Evolutionary conservation across 176 grass and related monocot species (phyloP).

Genomic region (Aegilops sharonensis): DNA sequence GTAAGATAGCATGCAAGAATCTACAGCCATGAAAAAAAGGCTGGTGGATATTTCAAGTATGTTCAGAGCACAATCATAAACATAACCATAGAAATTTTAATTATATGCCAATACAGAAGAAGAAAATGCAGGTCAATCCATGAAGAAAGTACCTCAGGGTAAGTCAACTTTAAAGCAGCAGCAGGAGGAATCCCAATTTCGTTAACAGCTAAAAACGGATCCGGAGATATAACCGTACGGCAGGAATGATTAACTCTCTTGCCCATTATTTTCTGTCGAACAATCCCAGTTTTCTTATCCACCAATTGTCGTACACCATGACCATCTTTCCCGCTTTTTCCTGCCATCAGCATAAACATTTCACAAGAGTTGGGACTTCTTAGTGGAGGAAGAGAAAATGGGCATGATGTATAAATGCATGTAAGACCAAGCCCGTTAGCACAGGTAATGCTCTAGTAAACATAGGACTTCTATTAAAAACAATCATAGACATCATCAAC

Average conservation of each 20-base stretch:
- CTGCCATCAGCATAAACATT: constrained; percentile 55
- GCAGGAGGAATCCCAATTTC: constrained; percentile 97
- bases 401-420: background rate
- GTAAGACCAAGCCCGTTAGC: background rate
- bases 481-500: constrained; percentile 2
- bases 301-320: constrained; percentile 75
- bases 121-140: constrained; percentile 8
- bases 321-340: constrained; percentile 52
- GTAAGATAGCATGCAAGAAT: constrained; percentile 1
- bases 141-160: constrained; percentile 69
- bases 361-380: background rate
- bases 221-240: constrained; percentile 91
- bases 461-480: background rate
- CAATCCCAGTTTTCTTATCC: constrained; percentile 90
- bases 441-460: constrained; percentile 3
- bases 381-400: background rate
- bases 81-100: background rate
- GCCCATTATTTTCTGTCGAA: constrained; percentile 98
- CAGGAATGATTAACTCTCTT: constrained; percentile 99
- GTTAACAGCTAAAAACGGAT: constrained; percentile 90
- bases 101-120: background rate
- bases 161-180: constrained; percentile 80
- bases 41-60: constrained; percentile 1
- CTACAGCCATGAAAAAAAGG: background rate
- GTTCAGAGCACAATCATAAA: background rate